Percentiles rank a stretch among this genome's conserved stretches.
phyloP scores from a whole-genome alignment of 2,329 filamentous ascomycete genomes.

The Trichoderma polysporum region DNA sequence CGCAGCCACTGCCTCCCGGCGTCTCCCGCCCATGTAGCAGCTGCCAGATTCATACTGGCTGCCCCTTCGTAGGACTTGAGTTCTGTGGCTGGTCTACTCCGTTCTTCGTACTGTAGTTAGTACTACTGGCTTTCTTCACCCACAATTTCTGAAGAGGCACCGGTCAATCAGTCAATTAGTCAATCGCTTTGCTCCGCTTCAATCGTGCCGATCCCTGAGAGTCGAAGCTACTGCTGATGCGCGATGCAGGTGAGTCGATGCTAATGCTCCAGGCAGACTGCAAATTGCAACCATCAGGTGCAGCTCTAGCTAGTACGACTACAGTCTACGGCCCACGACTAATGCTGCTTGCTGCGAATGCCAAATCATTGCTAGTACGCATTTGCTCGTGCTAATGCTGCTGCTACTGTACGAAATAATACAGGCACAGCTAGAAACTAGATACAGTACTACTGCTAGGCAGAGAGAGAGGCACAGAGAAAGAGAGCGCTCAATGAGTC shows the following conservation, averaged over 20 bases:
- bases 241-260: neutral
- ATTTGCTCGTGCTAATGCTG: neutral
- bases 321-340: neutral
- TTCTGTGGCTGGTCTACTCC: neutral
- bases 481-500: conserved; percentile 1
- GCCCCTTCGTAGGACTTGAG: neutral
- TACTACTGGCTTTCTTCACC: too few species aligned
- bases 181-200: conserved; percentile 2
- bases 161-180: neutral
- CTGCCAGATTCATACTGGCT: neutral
- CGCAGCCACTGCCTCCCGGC: conserved; percentile 5
- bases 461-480: neutral
- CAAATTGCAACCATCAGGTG: neutral
- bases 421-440: neutral
- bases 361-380: neutral
- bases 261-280: neutral
- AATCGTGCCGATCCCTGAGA: neutral
- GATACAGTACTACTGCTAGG: neutral
- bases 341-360: neutral
- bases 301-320: neutral
- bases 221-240: neutral
- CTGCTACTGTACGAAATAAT: conserved; percentile 4
- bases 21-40: neutral
- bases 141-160: neutral
- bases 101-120: too few species aligned